Evolutionary conservation across 306 rosid genomes (phyloP).

Genomic region (Cucurbita maxima): DNA sequence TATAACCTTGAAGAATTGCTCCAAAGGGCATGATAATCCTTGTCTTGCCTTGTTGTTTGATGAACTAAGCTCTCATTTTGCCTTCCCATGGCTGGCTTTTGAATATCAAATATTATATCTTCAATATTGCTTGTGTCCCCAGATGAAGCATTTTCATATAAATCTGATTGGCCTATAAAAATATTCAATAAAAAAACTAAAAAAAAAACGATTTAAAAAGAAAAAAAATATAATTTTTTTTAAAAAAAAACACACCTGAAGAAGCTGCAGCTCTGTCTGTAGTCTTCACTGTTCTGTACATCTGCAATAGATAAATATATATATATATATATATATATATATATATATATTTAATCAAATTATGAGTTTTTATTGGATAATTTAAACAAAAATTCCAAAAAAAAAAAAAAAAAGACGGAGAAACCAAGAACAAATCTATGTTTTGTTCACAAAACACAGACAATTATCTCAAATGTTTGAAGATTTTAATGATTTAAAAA

Average conservation of each 20-base stretch:
- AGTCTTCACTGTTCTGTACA: conserved; percentile 71
- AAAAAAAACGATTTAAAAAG: background rate
- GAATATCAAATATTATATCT: conserved; percentile 52
- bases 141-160: conserved; percentile 64
- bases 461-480: background rate
- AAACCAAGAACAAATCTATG: background rate
- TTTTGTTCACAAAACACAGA: background rate
- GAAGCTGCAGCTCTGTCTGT: conserved; percentile 56
- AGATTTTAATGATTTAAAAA: background rate
- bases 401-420: background rate
- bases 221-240: background rate
- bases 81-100: conserved; percentile 27
- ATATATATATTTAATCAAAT: too few relatives aligned
- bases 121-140: conserved; percentile 59
- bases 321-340: too few relatives aligned
- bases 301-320: conserved; percentile 13
- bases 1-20: conserved; percentile 54
- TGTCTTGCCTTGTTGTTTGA: conserved; percentile 43
- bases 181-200: background rate
- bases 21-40: conserved; percentile 47
- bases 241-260: conserved; percentile 1
- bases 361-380: background rate
- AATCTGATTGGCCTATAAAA: conserved; percentile 44
- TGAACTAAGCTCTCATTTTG: conserved; percentile 27
- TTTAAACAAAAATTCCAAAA: background rate